A percentile compares a stretch with the other conserved stretches of the same genome.
These are phyloP conservation scores for Eragrostis tef DNA, from an alignment of 202 grass and related monocot species.

Conservation along the genomic window DNA sequence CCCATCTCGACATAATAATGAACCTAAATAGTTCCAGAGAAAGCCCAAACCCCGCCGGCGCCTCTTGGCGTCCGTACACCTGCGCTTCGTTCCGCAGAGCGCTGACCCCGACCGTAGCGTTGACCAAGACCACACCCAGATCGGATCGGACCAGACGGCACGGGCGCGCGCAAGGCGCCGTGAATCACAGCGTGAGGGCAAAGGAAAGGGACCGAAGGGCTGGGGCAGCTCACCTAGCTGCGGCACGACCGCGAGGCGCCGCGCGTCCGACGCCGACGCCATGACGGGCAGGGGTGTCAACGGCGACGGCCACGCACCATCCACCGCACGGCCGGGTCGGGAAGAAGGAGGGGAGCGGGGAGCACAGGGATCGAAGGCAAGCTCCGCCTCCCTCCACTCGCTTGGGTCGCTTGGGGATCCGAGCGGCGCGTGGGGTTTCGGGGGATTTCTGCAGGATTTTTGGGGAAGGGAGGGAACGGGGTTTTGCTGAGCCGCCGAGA, in stretches of 20 bases:
- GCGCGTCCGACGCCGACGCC: conserved; percentile 54
- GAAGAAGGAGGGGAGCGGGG: not conserved
- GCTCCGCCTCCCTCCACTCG: too few species aligned
- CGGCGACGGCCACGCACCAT: conserved; percentile 19
- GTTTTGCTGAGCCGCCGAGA: not conserved
- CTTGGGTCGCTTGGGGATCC: conserved; percentile 37
- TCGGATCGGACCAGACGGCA: conserved; percentile 35
- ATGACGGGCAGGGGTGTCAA: conserved; percentile 13
- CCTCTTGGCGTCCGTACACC: not conserved
- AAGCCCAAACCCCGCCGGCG: not conserved
- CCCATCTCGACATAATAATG: not conserved
- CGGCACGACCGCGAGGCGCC: conserved; percentile 80
- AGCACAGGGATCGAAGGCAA: not conserved
- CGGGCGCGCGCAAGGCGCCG: not conserved
- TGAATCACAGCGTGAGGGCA: not conserved
- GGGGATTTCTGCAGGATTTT: not conserved
- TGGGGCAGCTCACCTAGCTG: conserved; percentile 73
- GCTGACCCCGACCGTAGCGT: conserved; percentile 38
- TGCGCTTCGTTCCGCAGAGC: not conserved
- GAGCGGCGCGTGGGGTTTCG: conserved; percentile 1
- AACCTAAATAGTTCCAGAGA: not conserved
- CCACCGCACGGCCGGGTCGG: not conserved
- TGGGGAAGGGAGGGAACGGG: not conserved
- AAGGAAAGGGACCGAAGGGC: not conserved
- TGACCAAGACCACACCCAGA: conserved; percentile 31